These are phyloP conservation scores for Leishmania turanica DNA, from an alignment of 208 protist species.

Conservation along the genomic window DNA sequence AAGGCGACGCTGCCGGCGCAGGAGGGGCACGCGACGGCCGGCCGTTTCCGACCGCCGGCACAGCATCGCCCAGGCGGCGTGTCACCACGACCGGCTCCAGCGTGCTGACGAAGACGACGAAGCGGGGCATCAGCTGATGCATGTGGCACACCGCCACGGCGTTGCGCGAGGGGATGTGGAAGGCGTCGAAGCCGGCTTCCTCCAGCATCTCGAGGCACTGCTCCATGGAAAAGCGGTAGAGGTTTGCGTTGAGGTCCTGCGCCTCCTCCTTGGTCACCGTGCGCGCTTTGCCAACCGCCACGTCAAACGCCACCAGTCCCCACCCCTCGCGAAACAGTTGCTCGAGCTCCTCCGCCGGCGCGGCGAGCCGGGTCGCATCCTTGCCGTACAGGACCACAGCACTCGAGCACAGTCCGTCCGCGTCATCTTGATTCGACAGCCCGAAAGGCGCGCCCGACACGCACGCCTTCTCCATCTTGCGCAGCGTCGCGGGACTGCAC, in stretches of 20 bases:
- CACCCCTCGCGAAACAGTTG: slow-evolving; percentile 37
- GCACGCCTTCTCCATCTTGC: slow-evolving; percentile 37
- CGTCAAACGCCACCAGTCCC: slow-evolving; percentile 66
- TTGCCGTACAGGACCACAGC: slow-evolving; percentile 62
- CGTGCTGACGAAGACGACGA: slow-evolving; percentile 42
- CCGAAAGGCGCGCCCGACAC: slow-evolving; percentile 25
- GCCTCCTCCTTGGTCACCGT: slow-evolving; percentile 53
- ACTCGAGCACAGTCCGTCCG: slow-evolving; percentile 49
- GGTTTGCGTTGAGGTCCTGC: slow-evolving; percentile 41
- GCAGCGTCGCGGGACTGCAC: slow-evolving; percentile 50
- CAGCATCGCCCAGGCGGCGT: slow-evolving; percentile 12
- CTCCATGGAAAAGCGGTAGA: slow-evolving; percentile 53
- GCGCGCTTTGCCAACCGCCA: slow-evolving; percentile 43
- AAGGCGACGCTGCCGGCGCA: background rate
- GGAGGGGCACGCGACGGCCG: slow-evolving; percentile 3
- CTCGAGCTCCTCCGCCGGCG: slow-evolving; percentile 17
- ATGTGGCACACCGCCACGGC: slow-evolving; percentile 58
- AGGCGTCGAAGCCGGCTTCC: slow-evolving; percentile 66
- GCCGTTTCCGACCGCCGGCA: background rate
- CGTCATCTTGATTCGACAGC: slow-evolving; percentile 40
- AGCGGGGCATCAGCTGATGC: slow-evolving; percentile 51
- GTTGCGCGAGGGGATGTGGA: slow-evolving; percentile 42
- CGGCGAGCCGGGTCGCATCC: slow-evolving; percentile 35
- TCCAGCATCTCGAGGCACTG: slow-evolving; percentile 69
- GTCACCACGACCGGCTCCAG: slow-evolving; percentile 26